Percentiles rank a stretch among this genome's conserved stretches.
phyloP scores from a whole-genome alignment of 805 yeast species.

The Candida hispaniensis region DNA sequence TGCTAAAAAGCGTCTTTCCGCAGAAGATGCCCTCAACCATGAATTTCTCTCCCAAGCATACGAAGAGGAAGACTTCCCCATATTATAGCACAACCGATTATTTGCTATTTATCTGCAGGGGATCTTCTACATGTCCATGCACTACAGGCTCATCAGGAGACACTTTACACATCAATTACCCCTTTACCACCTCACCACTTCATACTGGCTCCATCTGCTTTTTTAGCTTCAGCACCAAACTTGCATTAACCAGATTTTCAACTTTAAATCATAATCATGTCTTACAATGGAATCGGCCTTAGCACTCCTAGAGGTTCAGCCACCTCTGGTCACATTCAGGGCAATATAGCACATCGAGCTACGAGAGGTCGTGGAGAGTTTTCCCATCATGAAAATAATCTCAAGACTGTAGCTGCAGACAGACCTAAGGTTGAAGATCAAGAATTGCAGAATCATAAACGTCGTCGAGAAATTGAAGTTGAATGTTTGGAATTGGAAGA shows the following conservation, averaged over 20 bases:
- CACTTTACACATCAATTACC: too few species aligned
- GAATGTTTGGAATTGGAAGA: slow-evolving; percentile 24
- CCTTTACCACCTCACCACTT: too few species aligned
- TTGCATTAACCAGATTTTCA: not conserved
- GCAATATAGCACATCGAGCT: slow-evolving; percentile 20
- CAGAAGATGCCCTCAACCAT: slow-evolving; percentile 6
- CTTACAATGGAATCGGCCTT: slow-evolving; percentile 31
- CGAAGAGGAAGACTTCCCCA: slow-evolving; percentile 13
- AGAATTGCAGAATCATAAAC: slow-evolving; percentile 24
- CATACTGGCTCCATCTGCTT: not conserved
- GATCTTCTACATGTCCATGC: too few species aligned
- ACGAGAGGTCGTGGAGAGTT: slow-evolving; percentile 20
- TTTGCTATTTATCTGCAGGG: too few species aligned
- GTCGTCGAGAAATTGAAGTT: slow-evolving; percentile 25
- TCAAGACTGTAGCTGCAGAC: slow-evolving; percentile 9
- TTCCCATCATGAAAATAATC: slow-evolving; percentile 18
- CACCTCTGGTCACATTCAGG: slow-evolving; percentile 30
- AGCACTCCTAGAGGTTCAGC: slow-evolving; percentile 28
- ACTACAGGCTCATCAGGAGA: too few species aligned
- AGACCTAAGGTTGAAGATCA: slow-evolving; percentile 20
- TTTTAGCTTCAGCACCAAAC: too few species aligned
- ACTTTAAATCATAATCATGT: slow-evolving; percentile 20
- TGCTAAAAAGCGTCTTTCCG: slow-evolving; percentile 2
- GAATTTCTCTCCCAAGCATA: slow-evolving; percentile 10
- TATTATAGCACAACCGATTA: too few species aligned